Percentiles rank a stretch among this genome's conserved stretches.
Conservation (phyloP, 768 basidiomycete species). For the Tulasnella sp. region DNA sequence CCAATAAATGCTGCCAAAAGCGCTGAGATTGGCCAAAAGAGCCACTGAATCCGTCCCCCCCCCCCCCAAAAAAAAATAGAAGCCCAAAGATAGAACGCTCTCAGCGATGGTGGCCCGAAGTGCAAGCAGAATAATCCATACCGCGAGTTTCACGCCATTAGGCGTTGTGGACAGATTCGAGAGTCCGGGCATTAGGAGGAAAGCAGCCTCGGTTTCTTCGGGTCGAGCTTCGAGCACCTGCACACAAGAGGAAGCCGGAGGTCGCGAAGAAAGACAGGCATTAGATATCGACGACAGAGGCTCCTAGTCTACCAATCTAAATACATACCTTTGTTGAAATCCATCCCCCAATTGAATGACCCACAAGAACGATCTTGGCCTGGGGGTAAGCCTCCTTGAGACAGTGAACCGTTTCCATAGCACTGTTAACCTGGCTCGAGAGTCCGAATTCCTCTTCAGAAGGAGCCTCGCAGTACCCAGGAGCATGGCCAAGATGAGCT, state of each 20-base stretch:
- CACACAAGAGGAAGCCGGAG: neutral
- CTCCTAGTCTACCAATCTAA: slow-evolving; percentile 17
- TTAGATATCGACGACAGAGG: neutral
- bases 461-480: slow-evolving; percentile 27
- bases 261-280: neutral
- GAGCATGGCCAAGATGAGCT: slow-evolving; percentile 59
- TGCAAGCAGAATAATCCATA: neutral
- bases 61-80: neutral
- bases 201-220: slow-evolving; percentile 36
- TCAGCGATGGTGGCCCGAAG: slow-evolving; percentile 29
- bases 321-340: slow-evolving; percentile 48
- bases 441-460: slow-evolving; percentile 33
- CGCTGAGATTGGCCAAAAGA: slow-evolving; percentile 44
- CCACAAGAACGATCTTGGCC: slow-evolving; percentile 42
- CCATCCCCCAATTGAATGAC: slow-evolving; percentile 72
- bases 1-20: slow-evolving; percentile 37
- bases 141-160: slow-evolving; percentile 49
- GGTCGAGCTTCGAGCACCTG: slow-evolving; percentile 48
- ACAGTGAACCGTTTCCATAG: slow-evolving; percentile 48
- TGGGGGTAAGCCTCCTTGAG: slow-evolving; percentile 31
- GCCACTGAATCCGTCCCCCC: slow-evolving; percentile 31
- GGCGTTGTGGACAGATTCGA: slow-evolving; percentile 55
- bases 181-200: slow-evolving; percentile 66
- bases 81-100: slow-evolving; percentile 27
- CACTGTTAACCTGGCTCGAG: slow-evolving; percentile 45